Evolutionary conservation across 1,284 basidiomycete species (phyloP).

Genomic region (Austroboletus niveus): DNA sequence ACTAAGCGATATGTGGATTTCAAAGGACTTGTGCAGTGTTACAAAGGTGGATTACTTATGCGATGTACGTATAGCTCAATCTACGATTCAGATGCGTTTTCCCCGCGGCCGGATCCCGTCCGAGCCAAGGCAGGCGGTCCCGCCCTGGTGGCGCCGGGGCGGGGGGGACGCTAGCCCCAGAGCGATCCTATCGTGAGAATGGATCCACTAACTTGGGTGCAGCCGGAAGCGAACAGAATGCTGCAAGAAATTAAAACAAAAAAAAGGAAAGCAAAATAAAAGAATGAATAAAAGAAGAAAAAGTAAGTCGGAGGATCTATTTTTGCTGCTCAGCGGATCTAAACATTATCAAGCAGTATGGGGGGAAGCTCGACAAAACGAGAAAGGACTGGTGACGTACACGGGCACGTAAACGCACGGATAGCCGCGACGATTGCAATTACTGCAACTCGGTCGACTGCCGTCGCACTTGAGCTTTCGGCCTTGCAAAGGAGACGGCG

Average conservation of each 20-base stretch:
- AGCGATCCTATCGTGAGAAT: slow-evolving; percentile 25
- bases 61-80: slow-evolving; percentile 26
- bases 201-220: slow-evolving; percentile 14
- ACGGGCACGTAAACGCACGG: slow-evolving; percentile 54
- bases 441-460: slow-evolving; percentile 48
- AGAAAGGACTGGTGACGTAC: slow-evolving; percentile 35
- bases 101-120: slow-evolving; percentile 8
- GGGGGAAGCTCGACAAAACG: neutral
- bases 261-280: neutral
- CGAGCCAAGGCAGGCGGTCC: slow-evolving; percentile 9
- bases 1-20: neutral
- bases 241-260: slow-evolving; percentile 7
- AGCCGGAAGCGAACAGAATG: slow-evolving; percentile 23
- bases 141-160: too few species aligned
- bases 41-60: slow-evolving; percentile 25
- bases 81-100: slow-evolving; percentile 10
- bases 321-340: slow-evolving; percentile 35
- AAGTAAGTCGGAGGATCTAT: slow-evolving; percentile 18
- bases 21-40: slow-evolving; percentile 5
- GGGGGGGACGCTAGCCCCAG: slow-evolving; percentile 8
- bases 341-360: neutral
- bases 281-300: neutral
- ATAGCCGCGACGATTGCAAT: slow-evolving; percentile 49
- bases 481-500: slow-evolving; percentile 32
- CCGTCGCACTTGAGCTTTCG: slow-evolving; percentile 64